Base-by-base conservation (phyloP, 1,284 basidiomycete species). In the Marasmius fiardii region DNA sequence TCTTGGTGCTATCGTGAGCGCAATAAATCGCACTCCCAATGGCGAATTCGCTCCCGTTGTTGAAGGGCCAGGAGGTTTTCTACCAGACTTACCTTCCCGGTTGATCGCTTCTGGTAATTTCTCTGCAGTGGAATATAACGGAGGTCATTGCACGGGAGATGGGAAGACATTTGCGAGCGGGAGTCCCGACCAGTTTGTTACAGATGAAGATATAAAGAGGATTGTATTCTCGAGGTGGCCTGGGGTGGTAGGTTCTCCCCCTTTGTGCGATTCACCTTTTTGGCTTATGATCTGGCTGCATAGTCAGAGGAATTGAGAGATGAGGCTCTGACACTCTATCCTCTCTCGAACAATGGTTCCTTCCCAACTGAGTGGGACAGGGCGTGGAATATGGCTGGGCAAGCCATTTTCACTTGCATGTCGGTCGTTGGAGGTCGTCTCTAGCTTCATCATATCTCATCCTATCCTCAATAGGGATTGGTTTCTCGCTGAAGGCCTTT, bases 341-440 rank as follows among this genome's bases (percentile, higher is more conserved):
- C 75, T 2, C 60, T 67, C 23, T 72, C 74, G 3, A 65, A 64
- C 0, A 53, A 65, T 5, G 74, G 72, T 56, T 68, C 71, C 4
- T 77, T 76, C 56, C 57, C 65, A 1, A 72, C 72, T 3, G 66
- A 77, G 52, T 79, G 69, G 58, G 75, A 76, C 35, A 68, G 75
- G 18, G 74, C 74, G 5, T 70, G 65, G 57, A 69, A 68, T 2
- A 76, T 78, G 58, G 74, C 72, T 41, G 74, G 74, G 21, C 73
- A 78, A 10, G 70, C 72, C 0, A 64, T 77, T 12, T 77, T 77
- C 55, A 70, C 72, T 16, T 79, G 77, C 73, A 76, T 79, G 77
- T 77, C 43, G 4, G 74, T 64, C 5, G 10, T 55, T 45, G 18
- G 23, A 18, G 34, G 18, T 43, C 39, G 35, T 26, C 41, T 53